These are phyloP conservation scores for Garcia nutans DNA, from an alignment of 345 rosid genomes.

Conservation along the genomic window DNA sequence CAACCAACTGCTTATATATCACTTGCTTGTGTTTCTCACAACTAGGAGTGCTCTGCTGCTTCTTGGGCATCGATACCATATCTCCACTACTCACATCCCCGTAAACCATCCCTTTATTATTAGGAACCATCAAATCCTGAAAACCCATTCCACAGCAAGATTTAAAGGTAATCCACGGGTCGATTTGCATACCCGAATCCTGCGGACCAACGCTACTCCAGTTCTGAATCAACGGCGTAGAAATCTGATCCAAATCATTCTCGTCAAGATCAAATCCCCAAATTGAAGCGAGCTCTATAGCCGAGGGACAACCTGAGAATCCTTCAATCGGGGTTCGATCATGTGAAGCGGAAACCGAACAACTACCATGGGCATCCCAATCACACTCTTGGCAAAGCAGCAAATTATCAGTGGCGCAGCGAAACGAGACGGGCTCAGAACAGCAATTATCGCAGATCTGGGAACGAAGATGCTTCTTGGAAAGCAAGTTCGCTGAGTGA, in stretches of 20 bases:
- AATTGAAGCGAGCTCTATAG: slow-evolving; percentile 50
- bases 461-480: slow-evolving; percentile 77
- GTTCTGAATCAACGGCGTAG: slow-evolving; percentile 22
- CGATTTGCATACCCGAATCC: slow-evolving; percentile 41
- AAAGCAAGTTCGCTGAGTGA: slow-evolving; percentile 79
- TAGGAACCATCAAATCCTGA: slow-evolving; percentile 66
- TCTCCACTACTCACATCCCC: slow-evolving; percentile 16
- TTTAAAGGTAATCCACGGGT: slow-evolving; percentile 41
- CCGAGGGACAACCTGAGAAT: slow-evolving; percentile 67
- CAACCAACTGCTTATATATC: slow-evolving; percentile 60
- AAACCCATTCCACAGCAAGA: slow-evolving; percentile 22
- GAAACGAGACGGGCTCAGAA: slow-evolving; percentile 60
- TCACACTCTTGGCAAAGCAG: slow-evolving; percentile 69
- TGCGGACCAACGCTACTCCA: slow-evolving; percentile 10
- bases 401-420: slow-evolving; percentile 59
- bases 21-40: slow-evolving; percentile 59
- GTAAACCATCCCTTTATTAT: slow-evolving; percentile 21
- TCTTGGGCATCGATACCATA: slow-evolving; percentile 23
- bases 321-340: slow-evolving; percentile 60
- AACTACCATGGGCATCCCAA: slow-evolving; percentile 67
- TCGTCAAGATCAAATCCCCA: slow-evolving; percentile 60
- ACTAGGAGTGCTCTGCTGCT: slow-evolving; percentile 27
- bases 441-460: slow-evolving; percentile 87
- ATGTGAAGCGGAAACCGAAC: slow-evolving; percentile 62
- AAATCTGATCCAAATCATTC: slow-evolving; percentile 22